Evolutionary conservation across 306 rosid species (phyloP).

Genomic region (Vicia faba): DNA sequence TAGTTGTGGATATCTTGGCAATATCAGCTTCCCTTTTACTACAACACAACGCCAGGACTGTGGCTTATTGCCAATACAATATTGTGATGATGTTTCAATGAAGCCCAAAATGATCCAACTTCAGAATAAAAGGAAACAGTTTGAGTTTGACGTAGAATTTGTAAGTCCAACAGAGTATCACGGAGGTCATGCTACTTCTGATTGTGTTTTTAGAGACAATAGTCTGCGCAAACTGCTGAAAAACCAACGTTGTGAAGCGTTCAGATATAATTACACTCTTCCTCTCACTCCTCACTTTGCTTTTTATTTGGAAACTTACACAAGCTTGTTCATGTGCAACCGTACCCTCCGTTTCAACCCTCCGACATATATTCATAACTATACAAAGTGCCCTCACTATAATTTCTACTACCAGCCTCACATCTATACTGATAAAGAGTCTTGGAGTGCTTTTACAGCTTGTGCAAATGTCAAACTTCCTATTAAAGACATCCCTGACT

Average conservation of each 20-base stretch:
- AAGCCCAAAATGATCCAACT: conserved; percentile 1
- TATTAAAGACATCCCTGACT: conserved; percentile 26
- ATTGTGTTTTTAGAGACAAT: conserved; percentile 25
- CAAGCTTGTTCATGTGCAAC: conserved; percentile 39
- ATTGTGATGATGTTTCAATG: neutral
- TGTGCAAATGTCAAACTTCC: conserved; percentile 49
- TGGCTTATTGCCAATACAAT: conserved; percentile 35
- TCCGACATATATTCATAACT: neutral
- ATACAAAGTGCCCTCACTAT: neutral
- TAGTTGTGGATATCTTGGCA: conserved; percentile 33
- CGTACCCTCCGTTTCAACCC: neutral
- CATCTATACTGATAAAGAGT: neutral
- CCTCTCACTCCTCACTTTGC: conserved; percentile 15
- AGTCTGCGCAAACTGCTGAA: neutral
- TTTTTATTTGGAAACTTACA: neutral
- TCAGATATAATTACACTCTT: conserved; percentile 30
- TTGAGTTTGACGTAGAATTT: neutral
- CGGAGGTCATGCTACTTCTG: too few relatives aligned
- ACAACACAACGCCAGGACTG: conserved; percentile 7
- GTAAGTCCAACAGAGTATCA: rapidly evolving
- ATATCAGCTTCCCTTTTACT: conserved; percentile 38
- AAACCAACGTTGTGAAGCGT: conserved; percentile 34
- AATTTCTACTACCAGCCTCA: neutral
- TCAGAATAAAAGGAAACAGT: conserved; percentile 23
- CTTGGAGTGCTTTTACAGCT: neutral